Percentiles rank a stretch among this genome's conserved stretches.
Evolutionary conservation across 805 yeast species (phyloP).

Genomic region (Lipomyces orientalis): DNA sequence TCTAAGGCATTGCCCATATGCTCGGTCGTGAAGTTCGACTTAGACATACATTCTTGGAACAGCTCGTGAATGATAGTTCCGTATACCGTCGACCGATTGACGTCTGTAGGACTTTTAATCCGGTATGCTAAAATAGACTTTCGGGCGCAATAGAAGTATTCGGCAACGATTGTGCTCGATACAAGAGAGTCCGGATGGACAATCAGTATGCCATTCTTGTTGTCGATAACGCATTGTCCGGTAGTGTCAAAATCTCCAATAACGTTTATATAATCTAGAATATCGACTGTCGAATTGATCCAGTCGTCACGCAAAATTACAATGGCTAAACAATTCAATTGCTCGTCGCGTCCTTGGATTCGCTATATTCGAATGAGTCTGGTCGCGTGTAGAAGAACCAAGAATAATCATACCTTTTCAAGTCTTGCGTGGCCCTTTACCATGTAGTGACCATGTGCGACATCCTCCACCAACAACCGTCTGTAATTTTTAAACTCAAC

Average conservation of each 20-base stretch:
- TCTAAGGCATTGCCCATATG: slow-evolving; percentile 48
- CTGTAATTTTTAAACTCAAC: slow-evolving; percentile 1
- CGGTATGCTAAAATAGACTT: slow-evolving; percentile 66
- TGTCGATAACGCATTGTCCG: slow-evolving; percentile 46
- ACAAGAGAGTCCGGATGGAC: slow-evolving; percentile 84
- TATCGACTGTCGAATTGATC: slow-evolving; percentile 37
- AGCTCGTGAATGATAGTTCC: slow-evolving; percentile 84
- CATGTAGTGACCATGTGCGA: slow-evolving; percentile 8
- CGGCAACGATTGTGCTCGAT: slow-evolving; percentile 82
- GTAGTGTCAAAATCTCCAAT: slow-evolving; percentile 40
- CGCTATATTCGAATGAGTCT: neutral
- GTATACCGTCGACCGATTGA: slow-evolving; percentile 67
- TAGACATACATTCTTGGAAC: slow-evolving; percentile 63
- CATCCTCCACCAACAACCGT: slow-evolving; percentile 11
- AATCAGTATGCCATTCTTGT: slow-evolving; percentile 65
- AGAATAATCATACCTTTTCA: slow-evolving; percentile 7
- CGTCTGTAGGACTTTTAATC: slow-evolving; percentile 66
- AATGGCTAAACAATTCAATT: neutral
- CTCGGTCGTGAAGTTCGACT: slow-evolving; percentile 47
- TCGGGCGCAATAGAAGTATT: slow-evolving; percentile 74
- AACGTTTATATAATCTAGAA: slow-evolving; percentile 45
- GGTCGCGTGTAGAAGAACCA: neutral
- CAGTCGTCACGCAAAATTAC: slow-evolving; percentile 43
- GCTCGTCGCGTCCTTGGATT: slow-evolving; percentile 3
- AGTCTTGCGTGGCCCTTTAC: slow-evolving; percentile 2